Evolutionary conservation across 257 asterid genomes (phyloP), one percentile per base, ranked within the genome.

Genomic region (Striga asiatica): DNA sequence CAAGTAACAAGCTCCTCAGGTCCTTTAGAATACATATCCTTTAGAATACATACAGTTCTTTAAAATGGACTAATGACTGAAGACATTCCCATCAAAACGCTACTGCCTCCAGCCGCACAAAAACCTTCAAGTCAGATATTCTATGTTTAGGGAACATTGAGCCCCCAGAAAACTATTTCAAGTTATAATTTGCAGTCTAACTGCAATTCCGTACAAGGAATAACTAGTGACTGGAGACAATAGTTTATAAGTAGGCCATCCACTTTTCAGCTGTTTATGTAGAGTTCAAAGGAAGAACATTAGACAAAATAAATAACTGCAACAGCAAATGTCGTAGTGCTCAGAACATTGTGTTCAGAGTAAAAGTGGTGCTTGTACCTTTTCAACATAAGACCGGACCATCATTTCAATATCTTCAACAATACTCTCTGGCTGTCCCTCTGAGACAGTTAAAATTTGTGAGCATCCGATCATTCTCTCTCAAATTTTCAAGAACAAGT

Each of bases 371-470:
- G 16, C 39, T 42, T 71, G 38, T 76, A 89, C 98, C 91, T 89
- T 89, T 65, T 79, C 96, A 74, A 89, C 98, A 50, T 89, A 89
- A 74, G 94, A 79, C 25, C 96, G 96, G 50, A 89, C 98, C 98
- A 89, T 89, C 74, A 55, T 83, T 79, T 89, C 98, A 43, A 89
- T 89, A 72, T 89, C 98, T 76, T 89, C 81, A 47, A 89, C 98
- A 13, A 89, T 89, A 65, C 68, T 71, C 16, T 89, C 98, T 25
- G 84, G 70, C 54, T 89, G 98, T 71, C 98, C 98, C 86, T 89
- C 98, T 89, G 89, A 57, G 32, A 62, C 41, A 54, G 60, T 70
- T 5, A 69, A 48, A 55, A 59, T 2, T 54, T 56, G 54, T 60
- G 22, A 67, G 43, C 27, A 11, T 31, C 5, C 49, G 45, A n/a